phyloP scores from a whole-genome alignment of 2,329 filamentous ascomycete species.

The Lecanicillium sp. region DNA sequence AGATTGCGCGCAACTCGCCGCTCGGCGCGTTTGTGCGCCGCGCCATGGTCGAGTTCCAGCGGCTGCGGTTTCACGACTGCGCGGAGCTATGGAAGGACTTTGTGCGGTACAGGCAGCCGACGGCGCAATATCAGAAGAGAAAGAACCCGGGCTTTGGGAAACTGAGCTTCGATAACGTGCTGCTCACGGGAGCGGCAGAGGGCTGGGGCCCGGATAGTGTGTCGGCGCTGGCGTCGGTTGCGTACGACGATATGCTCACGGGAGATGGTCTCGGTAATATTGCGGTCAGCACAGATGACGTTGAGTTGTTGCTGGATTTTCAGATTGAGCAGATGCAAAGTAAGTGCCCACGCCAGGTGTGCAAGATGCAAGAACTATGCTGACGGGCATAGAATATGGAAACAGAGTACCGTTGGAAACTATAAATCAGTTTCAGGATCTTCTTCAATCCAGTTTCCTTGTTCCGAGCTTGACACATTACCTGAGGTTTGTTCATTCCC shows the following conservation, averaged over 20 bases:
- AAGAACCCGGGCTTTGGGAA: slow-evolving; percentile 56
- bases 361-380: not conserved
- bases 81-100: slow-evolving; percentile 77
- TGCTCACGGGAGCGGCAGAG: slow-evolving; percentile 42
- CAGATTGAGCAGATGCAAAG: slow-evolving; percentile 85
- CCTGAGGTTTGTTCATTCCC: slow-evolving; percentile 48
- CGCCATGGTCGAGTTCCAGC: slow-evolving; percentile 70
- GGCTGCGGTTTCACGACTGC: slow-evolving; percentile 73
- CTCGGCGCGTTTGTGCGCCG: slow-evolving; percentile 76
- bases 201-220: slow-evolving; percentile 43
- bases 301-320: slow-evolving; percentile 77
- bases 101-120: slow-evolving; percentile 72
- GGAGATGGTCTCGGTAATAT: slow-evolving; percentile 34
- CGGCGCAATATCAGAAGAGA: slow-evolving; percentile 57
- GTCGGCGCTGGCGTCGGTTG: slow-evolving; percentile 39
- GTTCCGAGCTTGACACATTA: slow-evolving; percentile 72
- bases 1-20: slow-evolving; percentile 67
- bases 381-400: slow-evolving; percentile 55
- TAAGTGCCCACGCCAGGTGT: slow-evolving; percentile 28
- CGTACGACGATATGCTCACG: slow-evolving; percentile 48
- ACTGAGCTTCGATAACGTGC: slow-evolving; percentile 51
- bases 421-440: slow-evolving; percentile 60
- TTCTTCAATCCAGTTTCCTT: slow-evolving; percentile 61
- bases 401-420: slow-evolving; percentile 71
- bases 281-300: slow-evolving; percentile 67